A percentile compares a stretch with the other conserved stretches of the same genome.
These are phyloP conservation scores for Hericium erinaceus DNA, from an alignment of 768 basidiomycete genomes.

Conservation along the genomic window DNA sequence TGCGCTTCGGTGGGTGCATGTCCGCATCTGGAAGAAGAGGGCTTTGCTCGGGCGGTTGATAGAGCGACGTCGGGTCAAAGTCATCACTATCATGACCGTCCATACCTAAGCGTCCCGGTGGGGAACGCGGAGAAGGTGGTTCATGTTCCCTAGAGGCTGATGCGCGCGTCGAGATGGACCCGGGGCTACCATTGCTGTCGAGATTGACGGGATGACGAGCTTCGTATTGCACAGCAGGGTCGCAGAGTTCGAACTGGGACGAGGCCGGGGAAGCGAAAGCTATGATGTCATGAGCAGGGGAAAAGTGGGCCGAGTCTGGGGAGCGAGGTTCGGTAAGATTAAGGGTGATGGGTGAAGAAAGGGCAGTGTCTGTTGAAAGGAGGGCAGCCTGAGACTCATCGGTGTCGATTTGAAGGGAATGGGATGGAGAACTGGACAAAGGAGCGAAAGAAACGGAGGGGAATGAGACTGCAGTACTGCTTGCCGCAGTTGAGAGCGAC, in stretches of 20 bases:
- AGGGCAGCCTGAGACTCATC: no score
- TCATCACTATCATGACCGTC: no score
- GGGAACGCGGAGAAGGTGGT: background rate
- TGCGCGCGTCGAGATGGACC: conserved; percentile 3
- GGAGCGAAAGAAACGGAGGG: background rate
- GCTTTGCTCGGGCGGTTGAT: background rate
- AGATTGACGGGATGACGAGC: background rate
- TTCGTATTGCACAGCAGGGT: no score
- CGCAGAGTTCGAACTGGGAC: conserved; percentile 8
- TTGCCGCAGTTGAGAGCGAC: conserved; percentile 8
- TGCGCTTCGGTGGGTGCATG: conserved; percentile 3
- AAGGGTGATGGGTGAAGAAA: background rate
- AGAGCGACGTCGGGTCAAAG: no score
- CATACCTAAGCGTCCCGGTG: no score
- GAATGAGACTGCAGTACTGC: background rate
- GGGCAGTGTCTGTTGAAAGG: background rate
- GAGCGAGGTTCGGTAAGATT: conserved; percentile 11
- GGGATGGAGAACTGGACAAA: no score
- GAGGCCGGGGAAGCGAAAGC: conserved; percentile 10
- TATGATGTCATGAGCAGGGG: conserved; percentile 3
- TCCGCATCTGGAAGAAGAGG: background rate
- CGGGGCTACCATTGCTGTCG: conserved; percentile 1
- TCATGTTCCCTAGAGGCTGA: background rate
- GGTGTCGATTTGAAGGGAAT: no score
- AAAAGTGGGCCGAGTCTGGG: conserved; percentile 13